Conservation (phyloP, 805 yeast species). For the Blastobotrys terrestris region DNA sequence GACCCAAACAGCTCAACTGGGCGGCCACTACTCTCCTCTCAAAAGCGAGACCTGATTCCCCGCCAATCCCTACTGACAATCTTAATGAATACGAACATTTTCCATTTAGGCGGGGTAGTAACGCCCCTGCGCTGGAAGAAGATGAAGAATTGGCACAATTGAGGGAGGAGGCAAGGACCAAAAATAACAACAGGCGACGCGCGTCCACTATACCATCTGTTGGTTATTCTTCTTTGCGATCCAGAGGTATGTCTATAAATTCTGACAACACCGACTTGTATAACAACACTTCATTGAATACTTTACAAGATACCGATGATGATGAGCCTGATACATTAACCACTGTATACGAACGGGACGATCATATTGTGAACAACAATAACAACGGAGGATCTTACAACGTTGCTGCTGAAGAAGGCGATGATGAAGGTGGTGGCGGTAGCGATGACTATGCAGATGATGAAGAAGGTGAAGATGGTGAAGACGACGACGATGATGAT, state of each 20-base stretch:
- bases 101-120: conserved; percentile 1
- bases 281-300: not conserved
- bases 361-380: conserved; percentile 7
- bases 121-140: conserved; percentile 3
- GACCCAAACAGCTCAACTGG: conserved; percentile 20
- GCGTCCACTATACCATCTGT: conserved; percentile 8
- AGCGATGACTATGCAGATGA: conserved; percentile 20
- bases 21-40: conserved; percentile 21
- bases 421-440: conserved; percentile 25
- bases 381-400: conserved; percentile 2
- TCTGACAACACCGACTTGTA: not conserved
- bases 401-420: conserved; percentile 4
- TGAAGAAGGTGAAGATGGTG: conserved; percentile 12
- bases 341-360: conserved; percentile 13
- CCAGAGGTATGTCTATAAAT: not conserved
- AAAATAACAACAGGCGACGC: conserved; percentile 3
- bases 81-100: conserved; percentile 3
- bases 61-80: conserved; percentile 23
- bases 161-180: conserved; percentile 9
- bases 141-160: not conserved
- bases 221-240: not conserved
- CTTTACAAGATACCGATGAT: conserved; percentile 12
- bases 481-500: conserved; percentile 10
- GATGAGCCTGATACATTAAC: conserved; percentile 18
- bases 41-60: conserved; percentile 20